These are phyloP conservation scores for Desmodesmus armatus DNA, from an alignment of 139 green algal species.

Conservation along the genomic window DNA sequence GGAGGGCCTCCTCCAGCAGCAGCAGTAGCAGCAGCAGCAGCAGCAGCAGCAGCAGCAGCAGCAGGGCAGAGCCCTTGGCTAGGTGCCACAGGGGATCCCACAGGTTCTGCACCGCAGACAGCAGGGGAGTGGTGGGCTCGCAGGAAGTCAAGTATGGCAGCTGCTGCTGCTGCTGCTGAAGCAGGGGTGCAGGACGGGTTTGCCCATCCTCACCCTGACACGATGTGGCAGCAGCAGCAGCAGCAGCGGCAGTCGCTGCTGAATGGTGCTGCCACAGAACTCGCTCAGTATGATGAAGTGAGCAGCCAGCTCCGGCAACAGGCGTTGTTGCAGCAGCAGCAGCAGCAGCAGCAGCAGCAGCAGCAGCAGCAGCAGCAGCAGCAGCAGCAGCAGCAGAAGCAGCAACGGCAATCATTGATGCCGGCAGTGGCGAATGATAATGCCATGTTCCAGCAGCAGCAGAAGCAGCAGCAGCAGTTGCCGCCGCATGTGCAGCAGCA, in stretches of 20 bases:
- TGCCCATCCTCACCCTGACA: background rate
- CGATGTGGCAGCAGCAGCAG: background rate
- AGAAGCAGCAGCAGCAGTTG: background rate
- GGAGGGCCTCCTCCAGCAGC: background rate
- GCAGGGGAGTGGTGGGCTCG: background rate
- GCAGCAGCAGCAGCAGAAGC: conserved; percentile 1
- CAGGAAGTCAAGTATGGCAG: background rate
- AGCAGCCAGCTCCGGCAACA: background rate
- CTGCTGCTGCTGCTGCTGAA: background rate
- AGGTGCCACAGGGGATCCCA: too few species aligned
- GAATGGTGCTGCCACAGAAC: background rate
- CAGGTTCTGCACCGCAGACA: background rate
- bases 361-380: background rate
- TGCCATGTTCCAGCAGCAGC: background rate
- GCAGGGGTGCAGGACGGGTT: background rate
- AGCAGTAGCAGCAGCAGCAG: background rate
- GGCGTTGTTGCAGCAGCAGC: background rate
- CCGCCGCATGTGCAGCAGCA: background rate
- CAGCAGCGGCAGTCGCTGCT: background rate
- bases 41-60: background rate
- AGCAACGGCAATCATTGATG: background rate
- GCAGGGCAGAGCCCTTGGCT: background rate
- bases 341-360: background rate
- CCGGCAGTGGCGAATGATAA: too few species aligned
- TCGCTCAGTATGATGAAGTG: background rate